A percentile compares a stretch with the other conserved stretches of the same genome.
Evolutionary conservation across 2,329 filamentous ascomycete genomes (phyloP).

Genomic region (Raffaelea deltoideospora): DNA sequence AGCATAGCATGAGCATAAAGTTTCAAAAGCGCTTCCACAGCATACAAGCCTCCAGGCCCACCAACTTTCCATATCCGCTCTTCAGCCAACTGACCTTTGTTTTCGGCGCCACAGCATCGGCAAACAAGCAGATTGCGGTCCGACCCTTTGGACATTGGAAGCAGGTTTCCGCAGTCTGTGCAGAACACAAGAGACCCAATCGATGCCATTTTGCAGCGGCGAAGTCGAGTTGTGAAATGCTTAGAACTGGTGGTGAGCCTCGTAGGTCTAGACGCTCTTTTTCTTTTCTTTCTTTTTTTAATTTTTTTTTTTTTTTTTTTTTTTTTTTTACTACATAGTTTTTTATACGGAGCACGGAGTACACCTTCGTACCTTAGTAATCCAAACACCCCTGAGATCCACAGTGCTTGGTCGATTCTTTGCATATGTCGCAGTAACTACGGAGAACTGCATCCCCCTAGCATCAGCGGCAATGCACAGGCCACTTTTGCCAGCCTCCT

Average conservation of each 20-base stretch:
- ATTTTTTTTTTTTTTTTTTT: not conserved
- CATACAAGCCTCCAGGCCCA: too few species aligned
- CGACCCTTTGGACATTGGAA: constrained; percentile 66
- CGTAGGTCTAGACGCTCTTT: too few species aligned
- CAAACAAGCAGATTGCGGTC: constrained; percentile 64
- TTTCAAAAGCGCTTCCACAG: not conserved
- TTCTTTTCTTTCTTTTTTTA: not conserved
- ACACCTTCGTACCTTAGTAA: too few species aligned
- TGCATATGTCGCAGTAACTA: too few species aligned
- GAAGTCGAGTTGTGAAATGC: not conserved
- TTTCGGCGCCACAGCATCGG: constrained; percentile 73
- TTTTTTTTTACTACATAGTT: constrained; percentile 4
- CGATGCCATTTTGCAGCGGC: constrained; percentile 50
- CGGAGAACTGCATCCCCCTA: not conserved
- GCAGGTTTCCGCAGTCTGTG: constrained; percentile 77
- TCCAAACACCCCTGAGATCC: too few species aligned
- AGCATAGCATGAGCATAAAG: too few species aligned
- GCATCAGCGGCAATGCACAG: not conserved
- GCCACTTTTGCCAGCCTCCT: not conserved
- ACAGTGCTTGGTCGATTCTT: not conserved
- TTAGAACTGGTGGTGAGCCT: too few species aligned
- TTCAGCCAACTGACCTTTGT: constrained; percentile 48
- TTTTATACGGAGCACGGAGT: too few species aligned
- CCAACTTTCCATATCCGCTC: not conserved
- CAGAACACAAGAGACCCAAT: constrained; percentile 90